A percentile compares a stretch with the other conserved stretches of the same genome.
phyloP scores from a whole-genome alignment of 768 basidiomycete species.

The Lactarius evosmus region DNA sequence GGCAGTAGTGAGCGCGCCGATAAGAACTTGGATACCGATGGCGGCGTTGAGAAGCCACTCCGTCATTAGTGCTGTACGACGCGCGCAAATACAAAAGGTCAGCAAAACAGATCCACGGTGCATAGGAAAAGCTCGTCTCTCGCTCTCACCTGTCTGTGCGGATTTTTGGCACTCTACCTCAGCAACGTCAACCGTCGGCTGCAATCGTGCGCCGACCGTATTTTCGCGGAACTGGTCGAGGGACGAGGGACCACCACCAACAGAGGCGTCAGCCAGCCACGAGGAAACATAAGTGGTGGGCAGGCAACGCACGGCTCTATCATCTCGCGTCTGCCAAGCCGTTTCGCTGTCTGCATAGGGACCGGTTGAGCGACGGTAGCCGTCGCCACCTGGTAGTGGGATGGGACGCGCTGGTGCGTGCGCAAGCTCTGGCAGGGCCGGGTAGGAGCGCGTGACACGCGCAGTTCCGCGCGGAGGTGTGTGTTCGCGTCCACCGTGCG shows the following conservation, averaged over 20 bases:
- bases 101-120: background rate
- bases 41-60: slow-evolving; percentile 30
- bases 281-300: background rate
- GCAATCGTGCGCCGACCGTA: slow-evolving; percentile 3
- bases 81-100: background rate
- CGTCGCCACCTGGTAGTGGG: background rate
- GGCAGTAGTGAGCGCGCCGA: slow-evolving; percentile 34
- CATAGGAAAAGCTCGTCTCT: background rate
- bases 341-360: background rate
- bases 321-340: background rate
- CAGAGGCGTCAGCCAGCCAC: background rate
- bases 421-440: background rate
- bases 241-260: too few species aligned
- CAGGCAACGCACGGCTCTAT: background rate
- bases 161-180: background rate
- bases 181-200: slow-evolving; percentile 7
- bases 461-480: slow-evolving; percentile 7
- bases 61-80: slow-evolving; percentile 22
- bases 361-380: background rate
- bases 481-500: background rate
- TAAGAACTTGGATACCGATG: slow-evolving; percentile 32
- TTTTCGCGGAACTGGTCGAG: background rate
- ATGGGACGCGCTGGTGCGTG: background rate
- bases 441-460: slow-evolving; percentile 2
- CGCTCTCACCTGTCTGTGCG: slow-evolving; percentile 3